Base-by-base conservation (phyloP, 2,329 filamentous ascomycete species). In the Exophiala bonariae region DNA sequence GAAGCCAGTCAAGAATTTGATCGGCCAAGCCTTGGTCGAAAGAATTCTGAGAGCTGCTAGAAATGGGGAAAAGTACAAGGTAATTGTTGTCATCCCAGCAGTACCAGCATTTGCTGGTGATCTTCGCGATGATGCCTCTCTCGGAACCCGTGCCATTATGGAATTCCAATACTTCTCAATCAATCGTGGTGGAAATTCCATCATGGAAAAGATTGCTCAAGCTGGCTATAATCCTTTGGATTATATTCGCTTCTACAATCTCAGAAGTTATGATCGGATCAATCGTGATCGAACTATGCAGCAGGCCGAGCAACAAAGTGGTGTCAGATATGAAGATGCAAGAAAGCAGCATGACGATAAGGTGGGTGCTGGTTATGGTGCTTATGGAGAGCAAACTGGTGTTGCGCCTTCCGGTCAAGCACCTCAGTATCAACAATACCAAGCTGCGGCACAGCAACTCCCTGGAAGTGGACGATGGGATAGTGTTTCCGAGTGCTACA, bases 101-200 rank as follows among this genome's bases (percentile, higher is more conserved):
- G 83, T 95, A 0, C 89, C 88, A 6, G 89, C 83, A 2, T 95
- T 95, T 61, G 86, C 89, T 2, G 89, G 89, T 3, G 87, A 93
- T 59, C 74, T 95, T 39, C 80, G 86, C 59, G 77, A 77, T 0
- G 85, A 91, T 42, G 83, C 80, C 17, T 83, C 85, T 7, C 73
- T 92, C 1, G 86, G 86, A 17, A 93, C 88, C 0, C 77, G 89
- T 28, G 89, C 87, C 4, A 92, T 95, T 60, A 91, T 93, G 86
- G 87, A 93, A 63, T 92, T 86, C 65, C 88, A 93, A 63, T 92
- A 93, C 68, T 76, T 82, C 61, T 86, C 81, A 41, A 93, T 93
- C 69, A 86, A 82, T 66, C 81, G 87, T 28, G 86, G 87, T 23
- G 86, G 86, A 2, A 71, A 87, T 64, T 87, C 82, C 49, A 93